Conservation (phyloP, 805 yeast species). For the Nakazawaea laoshanensis region DNA sequence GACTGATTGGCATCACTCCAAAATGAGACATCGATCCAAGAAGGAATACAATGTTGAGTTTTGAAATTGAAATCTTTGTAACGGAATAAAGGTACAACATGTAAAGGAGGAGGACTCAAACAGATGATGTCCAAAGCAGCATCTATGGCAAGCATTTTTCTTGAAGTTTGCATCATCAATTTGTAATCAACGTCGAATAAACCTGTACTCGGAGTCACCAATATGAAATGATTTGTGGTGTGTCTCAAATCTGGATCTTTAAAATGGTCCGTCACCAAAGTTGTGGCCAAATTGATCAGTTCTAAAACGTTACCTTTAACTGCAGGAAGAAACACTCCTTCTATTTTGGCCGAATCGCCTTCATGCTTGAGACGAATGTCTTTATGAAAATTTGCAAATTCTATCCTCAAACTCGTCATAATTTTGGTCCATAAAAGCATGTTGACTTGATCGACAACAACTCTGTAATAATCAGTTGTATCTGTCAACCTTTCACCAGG, state of each 20-base stretch:
- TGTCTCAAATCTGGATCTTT: slow-evolving; percentile 81
- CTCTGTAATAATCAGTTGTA: slow-evolving; percentile 76
- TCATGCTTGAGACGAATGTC: slow-evolving; percentile 51
- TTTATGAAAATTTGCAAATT: slow-evolving; percentile 73
- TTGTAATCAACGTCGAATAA: slow-evolving; percentile 85
- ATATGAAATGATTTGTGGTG: slow-evolving; percentile 82
- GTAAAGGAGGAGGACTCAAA: slow-evolving; percentile 84
- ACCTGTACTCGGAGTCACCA: slow-evolving; percentile 91
- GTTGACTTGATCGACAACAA: slow-evolving; percentile 91
- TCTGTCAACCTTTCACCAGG: slow-evolving; percentile 67
- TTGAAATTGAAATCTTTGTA: slow-evolving; percentile 44
- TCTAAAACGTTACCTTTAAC: slow-evolving; percentile 86
- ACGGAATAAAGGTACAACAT: slow-evolving; percentile 83
- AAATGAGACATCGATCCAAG: slow-evolving; percentile 92
- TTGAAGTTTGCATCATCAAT: slow-evolving; percentile 65
- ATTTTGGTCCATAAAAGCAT: slow-evolving; percentile 86
- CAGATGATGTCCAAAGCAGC: slow-evolving; percentile 85
- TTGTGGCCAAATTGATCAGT: slow-evolving; percentile 77
- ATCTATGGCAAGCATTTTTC: slow-evolving; percentile 68
- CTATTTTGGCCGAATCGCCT: slow-evolving; percentile 27
- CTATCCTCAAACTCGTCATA: slow-evolving; percentile 78
- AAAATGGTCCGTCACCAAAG: slow-evolving; percentile 69
- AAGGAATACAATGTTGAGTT: slow-evolving; percentile 74
- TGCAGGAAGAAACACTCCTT: slow-evolving; percentile 71
- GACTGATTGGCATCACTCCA: slow-evolving; percentile 55